These are phyloP conservation scores for Hygrocybe coccinea DNA, from an alignment of 768 basidiomycete species.

Conservation along the genomic window DNA sequence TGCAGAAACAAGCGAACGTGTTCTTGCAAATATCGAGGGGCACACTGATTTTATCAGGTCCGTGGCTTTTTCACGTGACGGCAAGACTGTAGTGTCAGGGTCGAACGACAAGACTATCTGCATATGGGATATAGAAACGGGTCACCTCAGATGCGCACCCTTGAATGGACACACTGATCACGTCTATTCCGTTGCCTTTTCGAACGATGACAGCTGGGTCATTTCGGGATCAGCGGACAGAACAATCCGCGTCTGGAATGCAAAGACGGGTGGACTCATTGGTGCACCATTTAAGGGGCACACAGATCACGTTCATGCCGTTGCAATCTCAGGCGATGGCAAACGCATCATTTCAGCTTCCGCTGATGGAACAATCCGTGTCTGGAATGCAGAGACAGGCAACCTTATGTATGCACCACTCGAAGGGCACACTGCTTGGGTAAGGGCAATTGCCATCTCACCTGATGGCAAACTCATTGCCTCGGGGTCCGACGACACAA, in stretches of 20 bases:
- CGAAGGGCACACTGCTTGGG: neutral
- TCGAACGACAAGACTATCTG: neutral
- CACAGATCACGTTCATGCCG: neutral
- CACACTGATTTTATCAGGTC: neutral
- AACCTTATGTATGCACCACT: neutral
- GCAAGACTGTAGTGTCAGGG: neutral
- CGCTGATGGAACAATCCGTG: neutral
- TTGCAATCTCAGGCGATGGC: neutral
- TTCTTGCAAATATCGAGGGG: neutral
- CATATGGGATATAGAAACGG: neutral
- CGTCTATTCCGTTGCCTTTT: neutral
- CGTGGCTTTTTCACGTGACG: neutral
- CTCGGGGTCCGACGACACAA: neutral
- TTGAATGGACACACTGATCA: neutral
- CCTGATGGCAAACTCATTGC: constrained; percentile 2
- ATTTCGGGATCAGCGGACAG: no score
- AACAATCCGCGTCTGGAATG: neutral
- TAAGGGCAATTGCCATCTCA: neutral
- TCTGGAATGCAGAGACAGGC: neutral
- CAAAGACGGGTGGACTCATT: neutral
- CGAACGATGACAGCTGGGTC: neutral
- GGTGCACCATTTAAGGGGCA: neutral
- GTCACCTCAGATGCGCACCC: neutral
- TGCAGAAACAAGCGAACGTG: neutral
- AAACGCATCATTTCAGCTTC: no score